phyloP scores from a whole-genome alignment of 2,329 filamentous ascomycete species.

The Chrysoporthe deuterocubensis region DNA sequence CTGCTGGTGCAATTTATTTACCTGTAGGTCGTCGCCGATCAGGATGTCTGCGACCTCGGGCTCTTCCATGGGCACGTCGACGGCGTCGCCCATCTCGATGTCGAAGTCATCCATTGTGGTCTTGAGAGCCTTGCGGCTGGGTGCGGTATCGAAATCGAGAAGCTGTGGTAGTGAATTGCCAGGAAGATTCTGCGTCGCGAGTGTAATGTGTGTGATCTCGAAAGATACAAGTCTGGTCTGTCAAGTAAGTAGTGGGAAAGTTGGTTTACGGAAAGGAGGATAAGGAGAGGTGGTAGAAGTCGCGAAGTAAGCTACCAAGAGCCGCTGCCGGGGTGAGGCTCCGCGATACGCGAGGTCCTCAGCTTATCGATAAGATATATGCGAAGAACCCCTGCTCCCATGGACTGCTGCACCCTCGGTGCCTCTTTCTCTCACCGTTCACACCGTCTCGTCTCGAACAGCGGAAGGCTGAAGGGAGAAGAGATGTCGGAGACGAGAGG shows the following conservation, averaged over 20 bases:
- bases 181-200: no score
- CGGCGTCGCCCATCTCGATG: slow-evolving; percentile 72
- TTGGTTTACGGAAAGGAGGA: neutral
- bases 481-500: neutral
- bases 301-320: neutral
- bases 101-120: slow-evolving; percentile 64
- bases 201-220: neutral
- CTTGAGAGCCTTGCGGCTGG: slow-evolving; percentile 14
- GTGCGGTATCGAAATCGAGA: neutral
- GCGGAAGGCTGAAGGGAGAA: neutral
- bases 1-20: slow-evolving; percentile 28
- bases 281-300: slow-evolving; percentile 1
- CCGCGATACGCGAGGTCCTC: neutral
- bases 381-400: neutral
- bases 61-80: slow-evolving; percentile 43
- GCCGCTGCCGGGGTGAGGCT: slow-evolving; percentile 1
- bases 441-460: neutral
- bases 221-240: neutral
- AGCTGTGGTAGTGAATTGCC: neutral
- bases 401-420: neutral
- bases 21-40: slow-evolving; percentile 33
- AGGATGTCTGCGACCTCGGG: slow-evolving; percentile 40
- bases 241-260: neutral
- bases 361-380: slow-evolving; percentile 5
- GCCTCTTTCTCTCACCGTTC: neutral